Percentiles rank a stretch among this genome's conserved stretches.
Conservation (phyloP, 306 rosid species). For the Vigna hirtella region DNA sequence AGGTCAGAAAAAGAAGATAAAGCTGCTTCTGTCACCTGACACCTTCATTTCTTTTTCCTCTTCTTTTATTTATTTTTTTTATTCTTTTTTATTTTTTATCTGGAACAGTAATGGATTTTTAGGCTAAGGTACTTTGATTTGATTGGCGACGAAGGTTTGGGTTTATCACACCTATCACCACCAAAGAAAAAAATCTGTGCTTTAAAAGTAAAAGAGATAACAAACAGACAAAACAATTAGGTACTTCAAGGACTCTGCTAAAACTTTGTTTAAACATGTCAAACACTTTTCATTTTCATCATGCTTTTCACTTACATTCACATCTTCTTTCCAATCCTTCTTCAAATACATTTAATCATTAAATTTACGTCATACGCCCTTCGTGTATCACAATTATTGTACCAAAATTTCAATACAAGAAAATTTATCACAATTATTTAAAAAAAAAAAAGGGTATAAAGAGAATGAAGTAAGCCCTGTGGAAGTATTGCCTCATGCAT, state of each 20-base stretch:
- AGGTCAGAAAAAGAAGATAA: constrained; percentile 70
- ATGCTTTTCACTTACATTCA: neutral
- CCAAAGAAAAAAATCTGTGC: neutral
- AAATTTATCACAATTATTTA: no score
- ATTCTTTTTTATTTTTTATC: neutral
- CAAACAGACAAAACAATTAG: neutral
- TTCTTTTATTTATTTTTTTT: neutral
- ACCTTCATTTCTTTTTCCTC: constrained; percentile 42
- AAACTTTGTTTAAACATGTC: neutral
- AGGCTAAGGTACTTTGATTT: constrained; percentile 37
- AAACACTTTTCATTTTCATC: neutral
- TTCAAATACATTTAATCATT: no score
- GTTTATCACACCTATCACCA: neutral
- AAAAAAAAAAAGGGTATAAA: no score
- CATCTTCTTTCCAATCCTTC: no score
- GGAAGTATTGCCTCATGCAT: no score
- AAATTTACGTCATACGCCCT: no score
- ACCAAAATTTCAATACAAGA: no score
- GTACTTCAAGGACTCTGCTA: neutral
- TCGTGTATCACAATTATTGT: no score
- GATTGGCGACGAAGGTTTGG: constrained; percentile 33
- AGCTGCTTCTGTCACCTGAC: constrained; percentile 70
- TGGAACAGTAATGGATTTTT: constrained; percentile 7
- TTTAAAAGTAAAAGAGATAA: neutral
- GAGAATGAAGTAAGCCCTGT: no score